Conservation (phyloP, 305 asterid genomes). For the Fraxinus ornus region DNA sequence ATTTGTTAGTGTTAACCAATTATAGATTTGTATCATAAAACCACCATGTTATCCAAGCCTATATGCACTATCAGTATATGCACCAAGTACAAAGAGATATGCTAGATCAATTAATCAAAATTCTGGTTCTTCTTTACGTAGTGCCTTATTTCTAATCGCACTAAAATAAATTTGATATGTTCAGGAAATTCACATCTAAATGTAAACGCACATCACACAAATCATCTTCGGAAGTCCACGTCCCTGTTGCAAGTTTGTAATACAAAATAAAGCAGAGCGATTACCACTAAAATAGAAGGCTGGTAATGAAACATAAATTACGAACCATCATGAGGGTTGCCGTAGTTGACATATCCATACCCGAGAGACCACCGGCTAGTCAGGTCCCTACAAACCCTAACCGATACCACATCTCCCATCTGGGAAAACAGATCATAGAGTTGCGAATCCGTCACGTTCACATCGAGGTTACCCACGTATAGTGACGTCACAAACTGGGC, state of each 20-base stretch:
- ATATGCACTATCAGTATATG: background rate
- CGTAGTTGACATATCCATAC: conserved; percentile 87
- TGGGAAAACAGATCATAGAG: conserved; percentile 83
- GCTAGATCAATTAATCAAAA: background rate
- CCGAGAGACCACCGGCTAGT: conserved; percentile 81
- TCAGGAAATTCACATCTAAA: background rate
- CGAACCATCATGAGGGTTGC: conserved; percentile 76
- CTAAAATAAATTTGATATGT: background rate
- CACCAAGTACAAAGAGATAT: background rate
- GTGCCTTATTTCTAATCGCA: background rate
- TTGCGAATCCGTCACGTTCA: conserved; percentile 81
- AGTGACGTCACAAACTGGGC: conserved; percentile 80
- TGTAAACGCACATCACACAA: background rate
- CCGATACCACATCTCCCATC: conserved; percentile 87
- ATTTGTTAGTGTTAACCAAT: background rate
- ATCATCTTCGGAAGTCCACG: background rate
- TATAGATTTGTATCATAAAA: background rate
- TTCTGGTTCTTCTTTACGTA: background rate
- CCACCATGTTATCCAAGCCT: background rate
- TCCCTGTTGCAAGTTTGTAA: background rate
- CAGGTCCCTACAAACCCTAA: conserved; percentile 93
- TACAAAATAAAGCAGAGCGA: background rate
- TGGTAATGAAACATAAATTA: conserved; percentile 4
- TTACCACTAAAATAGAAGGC: background rate
- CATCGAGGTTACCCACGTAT: conserved; percentile 90